A percentile compares a stretch with the other conserved stretches of the same genome.
phyloP scores from a whole-genome alignment of 163 green algal species.

The Scenedesmus sp. region DNA sequence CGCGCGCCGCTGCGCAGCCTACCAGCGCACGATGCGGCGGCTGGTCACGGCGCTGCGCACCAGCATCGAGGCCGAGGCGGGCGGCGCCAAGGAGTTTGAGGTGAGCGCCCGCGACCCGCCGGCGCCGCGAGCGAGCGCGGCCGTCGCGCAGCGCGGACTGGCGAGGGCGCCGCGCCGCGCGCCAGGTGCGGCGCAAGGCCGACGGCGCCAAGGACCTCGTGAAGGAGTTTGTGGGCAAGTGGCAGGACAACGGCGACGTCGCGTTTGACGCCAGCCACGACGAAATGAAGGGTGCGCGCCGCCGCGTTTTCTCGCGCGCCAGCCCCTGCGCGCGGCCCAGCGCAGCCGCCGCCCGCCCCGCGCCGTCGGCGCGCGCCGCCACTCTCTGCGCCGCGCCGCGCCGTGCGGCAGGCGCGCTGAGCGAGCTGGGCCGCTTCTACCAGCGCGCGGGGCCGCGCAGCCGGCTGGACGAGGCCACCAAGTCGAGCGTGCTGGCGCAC shows the following conservation, averaged over 20 bases:
- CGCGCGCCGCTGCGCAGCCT: constrained; percentile 44
- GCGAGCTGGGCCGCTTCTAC: constrained; percentile 40
- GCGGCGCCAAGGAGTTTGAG: constrained; percentile 54
- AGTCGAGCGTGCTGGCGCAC: constrained; percentile 17
- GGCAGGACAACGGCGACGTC: constrained; percentile 52
- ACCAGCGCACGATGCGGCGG: constrained; percentile 52
- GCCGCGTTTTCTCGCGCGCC: too few relatives aligned
- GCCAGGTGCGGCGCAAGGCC: constrained; percentile 59
- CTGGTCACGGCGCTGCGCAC: constrained; percentile 52
- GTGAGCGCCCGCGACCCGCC: constrained; percentile 37
- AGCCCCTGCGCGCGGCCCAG: too few relatives aligned
- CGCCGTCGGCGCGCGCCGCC: too few relatives aligned
- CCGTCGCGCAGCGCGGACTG: neutral
- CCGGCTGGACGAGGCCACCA: constrained; percentile 1
- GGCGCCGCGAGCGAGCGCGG: neutral
- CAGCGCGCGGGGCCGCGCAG: constrained; percentile 15
- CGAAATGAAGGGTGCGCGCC: constrained; percentile 50
- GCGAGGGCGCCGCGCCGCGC: too few relatives aligned
- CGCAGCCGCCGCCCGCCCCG: too few relatives aligned
- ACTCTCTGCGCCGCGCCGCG: too few relatives aligned
- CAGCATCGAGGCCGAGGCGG: constrained; percentile 53
- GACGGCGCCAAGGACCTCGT: constrained; percentile 61
- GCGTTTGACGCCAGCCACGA: constrained; percentile 45
- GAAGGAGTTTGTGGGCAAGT: constrained; percentile 58
- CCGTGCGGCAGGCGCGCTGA: constrained; percentile 18